Evolutionary conservation across 208 protist genomes (phyloP).

Genomic region (Plasmodiophora brassicae): DNA sequence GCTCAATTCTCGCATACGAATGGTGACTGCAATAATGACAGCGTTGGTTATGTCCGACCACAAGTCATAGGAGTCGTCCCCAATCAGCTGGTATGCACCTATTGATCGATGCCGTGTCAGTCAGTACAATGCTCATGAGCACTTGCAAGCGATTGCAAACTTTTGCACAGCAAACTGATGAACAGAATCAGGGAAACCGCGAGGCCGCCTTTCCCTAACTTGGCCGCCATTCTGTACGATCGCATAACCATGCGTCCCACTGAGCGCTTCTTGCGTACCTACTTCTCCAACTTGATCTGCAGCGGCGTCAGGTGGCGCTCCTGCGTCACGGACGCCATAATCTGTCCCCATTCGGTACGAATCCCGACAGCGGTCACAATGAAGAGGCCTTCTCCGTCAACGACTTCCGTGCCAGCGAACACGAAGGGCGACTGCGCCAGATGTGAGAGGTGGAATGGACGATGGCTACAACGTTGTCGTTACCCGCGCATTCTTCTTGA

Average conservation of each 20-base stretch:
- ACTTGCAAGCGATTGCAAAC: neutral
- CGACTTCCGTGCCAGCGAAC: neutral
- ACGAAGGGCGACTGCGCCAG: no score
- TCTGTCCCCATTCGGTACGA: neutral
- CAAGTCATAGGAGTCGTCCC: no score
- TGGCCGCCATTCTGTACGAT: neutral
- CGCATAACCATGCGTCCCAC: neutral
- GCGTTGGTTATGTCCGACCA: constrained; percentile 37
- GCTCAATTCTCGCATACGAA: no score
- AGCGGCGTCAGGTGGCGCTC: neutral
- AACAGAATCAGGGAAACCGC: constrained; percentile 33
- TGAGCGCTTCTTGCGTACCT: neutral
- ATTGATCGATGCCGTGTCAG: no score
- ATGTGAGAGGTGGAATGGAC: no score
- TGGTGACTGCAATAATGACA: constrained; percentile 63
- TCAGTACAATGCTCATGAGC: neutral
- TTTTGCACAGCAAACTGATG: neutral
- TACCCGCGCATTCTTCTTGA: neutral
- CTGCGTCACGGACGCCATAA: neutral
- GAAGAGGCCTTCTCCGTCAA: constrained; percentile 5
- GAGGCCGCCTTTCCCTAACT: constrained; percentile 25
- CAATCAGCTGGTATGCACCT: no score
- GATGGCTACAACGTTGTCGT: no score
- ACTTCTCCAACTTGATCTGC: neutral
- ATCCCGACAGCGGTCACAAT: constrained; percentile 9